Conservation (phyloP, 768 basidiomycete species). For the Russula olivacea region DNA sequence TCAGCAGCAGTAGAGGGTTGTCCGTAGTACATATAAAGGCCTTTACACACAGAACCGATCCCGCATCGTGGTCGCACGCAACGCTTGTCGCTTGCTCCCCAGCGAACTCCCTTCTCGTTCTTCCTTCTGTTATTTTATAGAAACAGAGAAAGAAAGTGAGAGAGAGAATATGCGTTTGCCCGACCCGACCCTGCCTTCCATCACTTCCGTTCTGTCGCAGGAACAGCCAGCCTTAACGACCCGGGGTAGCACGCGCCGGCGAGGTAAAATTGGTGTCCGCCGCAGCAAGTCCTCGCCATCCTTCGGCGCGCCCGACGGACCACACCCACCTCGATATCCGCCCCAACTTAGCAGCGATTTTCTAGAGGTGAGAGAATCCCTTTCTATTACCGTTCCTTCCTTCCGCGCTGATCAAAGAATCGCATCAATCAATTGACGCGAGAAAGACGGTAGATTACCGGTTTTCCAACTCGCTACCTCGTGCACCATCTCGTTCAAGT, state of each 20-base stretch:
- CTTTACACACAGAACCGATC: background rate
- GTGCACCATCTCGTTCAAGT: slow-evolving; percentile 22
- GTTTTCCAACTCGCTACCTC: slow-evolving; percentile 10
- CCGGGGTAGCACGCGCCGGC: slow-evolving; percentile 1
- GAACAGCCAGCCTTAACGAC: background rate
- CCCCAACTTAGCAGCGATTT: slow-evolving; percentile 23
- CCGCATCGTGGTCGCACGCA: background rate
- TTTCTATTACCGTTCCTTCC: background rate
- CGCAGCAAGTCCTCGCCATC: slow-evolving; percentile 15
- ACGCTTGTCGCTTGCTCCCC: background rate
- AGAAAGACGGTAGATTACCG: slow-evolving; percentile 25
- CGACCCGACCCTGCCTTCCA: slow-evolving; percentile 24
- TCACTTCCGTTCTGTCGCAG: slow-evolving; percentile 23
- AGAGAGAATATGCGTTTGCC: slow-evolving; percentile 17
- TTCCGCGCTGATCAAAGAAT: background rate
- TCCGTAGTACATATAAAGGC: slow-evolving; percentile 1
- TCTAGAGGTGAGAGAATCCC: slow-evolving; percentile 14
- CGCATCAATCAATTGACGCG: background rate
- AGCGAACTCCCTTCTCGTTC: background rate
- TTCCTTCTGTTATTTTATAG: background rate
- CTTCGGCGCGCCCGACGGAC: background rate
- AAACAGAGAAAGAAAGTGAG: background rate
- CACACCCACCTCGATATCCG: slow-evolving; percentile 23
- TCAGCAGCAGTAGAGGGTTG: background rate
- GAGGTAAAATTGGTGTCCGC: slow-evolving; percentile 2